Conservation (phyloP, 768 basidiomycete genomes). For the Rhodosporidiobolus odoratus region DNA sequence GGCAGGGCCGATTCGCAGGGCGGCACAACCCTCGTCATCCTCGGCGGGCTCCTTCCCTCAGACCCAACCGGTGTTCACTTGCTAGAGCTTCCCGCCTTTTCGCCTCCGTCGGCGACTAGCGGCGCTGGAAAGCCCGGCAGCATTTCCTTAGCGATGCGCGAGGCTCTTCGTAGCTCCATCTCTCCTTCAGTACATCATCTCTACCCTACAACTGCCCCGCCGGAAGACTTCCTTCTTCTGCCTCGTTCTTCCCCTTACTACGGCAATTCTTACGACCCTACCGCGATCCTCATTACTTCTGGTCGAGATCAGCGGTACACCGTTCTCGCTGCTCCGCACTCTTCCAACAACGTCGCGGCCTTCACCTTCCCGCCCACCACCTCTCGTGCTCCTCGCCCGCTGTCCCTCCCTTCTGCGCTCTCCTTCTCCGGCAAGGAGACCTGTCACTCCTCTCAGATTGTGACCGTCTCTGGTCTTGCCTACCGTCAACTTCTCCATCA, state of each 20-base stretch:
- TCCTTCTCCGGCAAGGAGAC: constrained; percentile 32
- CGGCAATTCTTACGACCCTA: constrained; percentile 61
- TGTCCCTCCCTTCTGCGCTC: constrained; percentile 32
- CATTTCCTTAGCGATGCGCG: constrained; percentile 48
- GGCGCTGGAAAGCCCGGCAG: constrained; percentile 15
- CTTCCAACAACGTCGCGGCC: constrained; percentile 57
- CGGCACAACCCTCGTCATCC: constrained; percentile 65
- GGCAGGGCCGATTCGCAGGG: constrained; percentile 12
- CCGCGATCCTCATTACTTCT: constrained; percentile 60
- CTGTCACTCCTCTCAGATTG: constrained; percentile 10
- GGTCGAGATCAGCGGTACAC: constrained; percentile 50
- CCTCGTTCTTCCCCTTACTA: constrained; percentile 68
- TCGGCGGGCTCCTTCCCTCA: constrained; percentile 64
- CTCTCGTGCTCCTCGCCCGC: constrained; percentile 37
- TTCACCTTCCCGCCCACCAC: constrained; percentile 66
- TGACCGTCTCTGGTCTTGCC: constrained; percentile 4
- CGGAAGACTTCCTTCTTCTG: constrained; percentile 75
- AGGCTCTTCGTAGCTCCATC: constrained; percentile 61
- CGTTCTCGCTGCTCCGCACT: constrained; percentile 43
- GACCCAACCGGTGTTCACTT: constrained; percentile 62
- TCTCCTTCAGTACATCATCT: constrained; percentile 46
- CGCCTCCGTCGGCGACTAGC: constrained; percentile 36
- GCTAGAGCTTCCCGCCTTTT: constrained; percentile 58
- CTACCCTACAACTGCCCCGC: constrained; percentile 57
- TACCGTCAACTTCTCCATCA: constrained; percentile 31